phyloP scores from a whole-genome alignment of 1,139 yeast species.

The Diutina siamensis region DNA sequence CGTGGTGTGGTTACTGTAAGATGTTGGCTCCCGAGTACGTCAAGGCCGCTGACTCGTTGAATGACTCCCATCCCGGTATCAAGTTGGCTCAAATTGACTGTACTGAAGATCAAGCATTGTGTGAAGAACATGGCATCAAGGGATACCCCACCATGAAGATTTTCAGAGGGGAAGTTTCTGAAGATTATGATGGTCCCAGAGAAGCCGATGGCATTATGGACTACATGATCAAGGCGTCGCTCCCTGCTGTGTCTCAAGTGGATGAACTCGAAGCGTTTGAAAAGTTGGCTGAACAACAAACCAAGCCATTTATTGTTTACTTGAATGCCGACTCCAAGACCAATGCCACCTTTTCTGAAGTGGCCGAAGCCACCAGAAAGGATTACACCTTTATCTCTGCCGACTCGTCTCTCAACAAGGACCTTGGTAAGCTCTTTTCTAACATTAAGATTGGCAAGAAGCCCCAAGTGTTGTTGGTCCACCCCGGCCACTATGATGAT shows the following conservation, averaged over 20 bases:
- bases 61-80: conserved; percentile 46
- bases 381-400: background rate
- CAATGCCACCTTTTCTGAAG: background rate
- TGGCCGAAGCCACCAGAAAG: background rate
- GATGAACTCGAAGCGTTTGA: conserved; percentile 26
- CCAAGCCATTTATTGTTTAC: conserved; percentile 1
- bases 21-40: conserved; percentile 84
- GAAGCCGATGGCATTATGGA: conserved; percentile 64
- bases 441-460: conserved; percentile 16
- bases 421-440: background rate
- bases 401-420: conserved; percentile 18
- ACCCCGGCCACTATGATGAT: conserved; percentile 24
- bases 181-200: conserved; percentile 78
- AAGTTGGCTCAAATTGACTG: conserved; percentile 89
- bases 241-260: conserved; percentile 62
- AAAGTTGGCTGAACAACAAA: conserved; percentile 17
- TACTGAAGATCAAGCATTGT: conserved; percentile 73
- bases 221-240: conserved; percentile 72
- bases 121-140: conserved; percentile 60
- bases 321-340: background rate
- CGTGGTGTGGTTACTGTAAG: conserved; percentile 99
- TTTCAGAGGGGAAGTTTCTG: conserved; percentile 38
- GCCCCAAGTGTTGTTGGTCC: conserved; percentile 38
- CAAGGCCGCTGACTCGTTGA: conserved; percentile 69
- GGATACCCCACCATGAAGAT: conserved; percentile 93